Base-by-base conservation (phyloP, 2,329 filamentous ascomycete species). In the Apiospora arundinis region DNA sequence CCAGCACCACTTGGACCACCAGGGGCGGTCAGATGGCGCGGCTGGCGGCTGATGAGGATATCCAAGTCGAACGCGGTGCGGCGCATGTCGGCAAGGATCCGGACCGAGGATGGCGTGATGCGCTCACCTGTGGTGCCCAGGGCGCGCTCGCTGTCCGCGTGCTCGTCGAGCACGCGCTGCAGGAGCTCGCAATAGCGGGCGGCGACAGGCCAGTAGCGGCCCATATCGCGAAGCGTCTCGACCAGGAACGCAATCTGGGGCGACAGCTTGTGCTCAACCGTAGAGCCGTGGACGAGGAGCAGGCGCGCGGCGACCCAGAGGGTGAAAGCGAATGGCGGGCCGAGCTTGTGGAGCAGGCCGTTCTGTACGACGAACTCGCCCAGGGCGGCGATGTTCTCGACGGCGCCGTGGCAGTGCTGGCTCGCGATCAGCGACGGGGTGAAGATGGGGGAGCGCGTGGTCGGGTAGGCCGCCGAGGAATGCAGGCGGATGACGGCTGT, bases 391-490 rank as follows among this genome's bases (percentile, higher is more conserved):
- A 97, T 94, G 77, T 93, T 93, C 78, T 95, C 92, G 12, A 97
- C 95, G 1, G 95, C 95, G 4, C 89, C 89, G 72, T 95, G 90
- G 77, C 95, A 97, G 56, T 93, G 88, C 79, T 97, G 94, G 70
- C 91, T 93, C 42, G 95, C 95, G 76, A 91, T 93, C 80, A 94
- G 97, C 0, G 93, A 97, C 0, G 95, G 93, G 0, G 93, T 95
- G 83, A 97, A 98, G 69, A 97, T 95, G 16, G 92, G 92, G 1
- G 94, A 97, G 44, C 93, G 89, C 4, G 93, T 96, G 5, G 94
- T 97, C 4, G 95, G 95, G 80, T 97, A 98, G 1, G 95, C 95
- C 7, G 95, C 94, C 1, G 94, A 97, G 0, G 95, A 97, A 83
- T 97, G 95, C 32, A 97, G 87, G 46, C 95, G 91, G 76, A 98